These are phyloP conservation scores for Naematelia aurantialba DNA, from an alignment of 768 basidiomycete species.

Conservation along the genomic window DNA sequence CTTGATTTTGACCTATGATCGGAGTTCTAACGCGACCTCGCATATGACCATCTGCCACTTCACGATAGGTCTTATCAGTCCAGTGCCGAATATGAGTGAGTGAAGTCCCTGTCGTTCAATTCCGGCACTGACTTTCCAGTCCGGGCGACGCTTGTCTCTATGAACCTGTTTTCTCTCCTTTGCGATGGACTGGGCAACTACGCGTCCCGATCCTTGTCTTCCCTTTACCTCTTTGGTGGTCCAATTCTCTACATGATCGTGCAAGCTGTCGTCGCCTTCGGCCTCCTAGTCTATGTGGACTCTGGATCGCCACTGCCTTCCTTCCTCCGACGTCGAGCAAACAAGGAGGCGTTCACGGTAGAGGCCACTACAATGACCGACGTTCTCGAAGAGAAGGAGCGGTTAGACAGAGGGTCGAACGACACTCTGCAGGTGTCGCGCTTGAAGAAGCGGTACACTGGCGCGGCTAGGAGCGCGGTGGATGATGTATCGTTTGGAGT, in stretches of 20 bases:
- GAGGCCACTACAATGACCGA: slow-evolving; percentile 48
- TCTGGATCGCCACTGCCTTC: slow-evolving; percentile 59
- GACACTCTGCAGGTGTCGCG: slow-evolving; percentile 64
- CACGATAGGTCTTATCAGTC: slow-evolving; percentile 64
- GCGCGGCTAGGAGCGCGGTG: slow-evolving; percentile 57
- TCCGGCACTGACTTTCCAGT: slow-evolving; percentile 50
- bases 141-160: slow-evolving; percentile 68
- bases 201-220: slow-evolving; percentile 55
- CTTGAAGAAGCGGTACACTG: slow-evolving; percentile 61
- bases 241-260: slow-evolving; percentile 70
- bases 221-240: slow-evolving; percentile 64
- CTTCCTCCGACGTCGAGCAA: slow-evolving; percentile 35
- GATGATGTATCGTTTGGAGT: slow-evolving; percentile 71
- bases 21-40: slow-evolving; percentile 56
- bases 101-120: not conserved
- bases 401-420: slow-evolving; percentile 47
- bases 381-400: slow-evolving; percentile 58
- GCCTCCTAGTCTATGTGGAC: slow-evolving; percentile 66
- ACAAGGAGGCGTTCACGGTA: slow-evolving; percentile 6
- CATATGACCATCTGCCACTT: slow-evolving; percentile 68
- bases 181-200: slow-evolving; percentile 60
- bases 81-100: slow-evolving; percentile 55
- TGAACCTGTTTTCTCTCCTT: slow-evolving; percentile 71
- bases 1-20: slow-evolving; percentile 68
- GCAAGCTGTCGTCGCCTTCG: slow-evolving; percentile 60